These are phyloP conservation scores for Arthrobotrys megalospora DNA, from an alignment of 2,329 filamentous ascomycete species.

Conservation along the genomic window DNA sequence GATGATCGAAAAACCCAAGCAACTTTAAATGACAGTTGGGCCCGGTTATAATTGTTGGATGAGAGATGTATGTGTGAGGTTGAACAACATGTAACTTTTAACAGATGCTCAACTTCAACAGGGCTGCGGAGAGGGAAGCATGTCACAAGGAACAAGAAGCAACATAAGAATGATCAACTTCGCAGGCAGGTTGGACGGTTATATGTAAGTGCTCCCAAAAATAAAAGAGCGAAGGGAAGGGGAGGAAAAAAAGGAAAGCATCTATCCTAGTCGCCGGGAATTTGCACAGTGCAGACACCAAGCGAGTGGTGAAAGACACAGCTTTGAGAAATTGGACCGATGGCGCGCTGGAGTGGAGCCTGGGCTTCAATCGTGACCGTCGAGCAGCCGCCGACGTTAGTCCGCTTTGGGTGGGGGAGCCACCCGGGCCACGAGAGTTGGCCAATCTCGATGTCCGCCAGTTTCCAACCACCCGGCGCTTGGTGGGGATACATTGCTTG, in stretches of 20 bases:
- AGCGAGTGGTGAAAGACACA: constrained; percentile 42
- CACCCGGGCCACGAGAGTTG: constrained; percentile 7
- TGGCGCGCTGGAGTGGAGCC: constrained; percentile 36
- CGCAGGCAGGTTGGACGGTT: constrained; percentile 56
- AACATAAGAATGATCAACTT: constrained; percentile 29
- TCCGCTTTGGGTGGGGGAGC: constrained; percentile 39
- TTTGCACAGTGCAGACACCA: constrained; percentile 40
- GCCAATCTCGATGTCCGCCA: constrained; percentile 30
- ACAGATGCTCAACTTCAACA: constrained; percentile 48
- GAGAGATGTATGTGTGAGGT: constrained; percentile 29
- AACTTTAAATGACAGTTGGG: constrained; percentile 33
- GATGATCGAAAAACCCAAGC: constrained; percentile 43
- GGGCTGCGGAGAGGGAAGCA: constrained; percentile 44
- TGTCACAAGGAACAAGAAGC: constrained; percentile 53
- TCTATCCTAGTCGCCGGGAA: constrained; percentile 48
- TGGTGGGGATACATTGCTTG: constrained; percentile 43
- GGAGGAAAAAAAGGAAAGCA: constrained; percentile 20
- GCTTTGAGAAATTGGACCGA: constrained; percentile 31
- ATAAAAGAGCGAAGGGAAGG: constrained; percentile 30
- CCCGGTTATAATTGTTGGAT: constrained; percentile 22
- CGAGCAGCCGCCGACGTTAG: constrained; percentile 58
- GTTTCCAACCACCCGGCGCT: constrained; percentile 46
- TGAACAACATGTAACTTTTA: constrained; percentile 49
- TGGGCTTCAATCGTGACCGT: constrained; percentile 43
- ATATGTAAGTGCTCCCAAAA: constrained; percentile 58